A percentile compares a stretch with the other conserved stretches of the same genome.
phyloP scores from a whole-genome alignment of 2,329 filamentous ascomycete species.

The Botryotinia globosa region DNA sequence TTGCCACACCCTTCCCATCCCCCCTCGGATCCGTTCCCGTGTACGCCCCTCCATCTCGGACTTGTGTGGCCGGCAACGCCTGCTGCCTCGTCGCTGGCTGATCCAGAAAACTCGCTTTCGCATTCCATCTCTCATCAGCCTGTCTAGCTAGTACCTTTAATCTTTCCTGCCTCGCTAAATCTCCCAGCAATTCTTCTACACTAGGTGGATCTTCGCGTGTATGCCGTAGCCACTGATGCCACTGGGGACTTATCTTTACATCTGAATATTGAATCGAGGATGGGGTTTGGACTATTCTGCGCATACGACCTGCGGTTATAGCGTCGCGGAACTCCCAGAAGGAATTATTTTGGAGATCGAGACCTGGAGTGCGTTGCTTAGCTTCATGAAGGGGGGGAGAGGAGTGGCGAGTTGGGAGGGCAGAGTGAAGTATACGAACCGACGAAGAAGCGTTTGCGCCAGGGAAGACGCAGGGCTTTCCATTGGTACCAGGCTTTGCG shows the following conservation, averaged over 20 bases:
- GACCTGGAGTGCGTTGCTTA: constrained; percentile 44
- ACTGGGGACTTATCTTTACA: constrained; percentile 56
- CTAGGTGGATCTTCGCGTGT: constrained; percentile 54
- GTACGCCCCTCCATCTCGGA: not conserved
- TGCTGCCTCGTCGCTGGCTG: constrained; percentile 34
- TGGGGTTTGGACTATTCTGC: constrained; percentile 61
- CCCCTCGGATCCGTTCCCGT: not conserved
- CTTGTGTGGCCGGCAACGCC: not conserved
- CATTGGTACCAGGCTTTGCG: constrained; percentile 53
- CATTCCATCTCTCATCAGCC: constrained; percentile 63
- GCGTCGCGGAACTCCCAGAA: constrained; percentile 65
- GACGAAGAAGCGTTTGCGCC: constrained; percentile 61
- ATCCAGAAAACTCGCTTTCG: constrained; percentile 52
- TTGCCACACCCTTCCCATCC: not conserved
- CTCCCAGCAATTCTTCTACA: constrained; percentile 54
- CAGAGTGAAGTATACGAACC: constrained; percentile 42
- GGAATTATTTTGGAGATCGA: constrained; percentile 64
- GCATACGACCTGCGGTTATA: constrained; percentile 46
- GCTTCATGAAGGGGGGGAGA: not conserved
- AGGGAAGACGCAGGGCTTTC: constrained; percentile 61
- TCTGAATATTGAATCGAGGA: constrained; percentile 52
- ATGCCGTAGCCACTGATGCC: constrained; percentile 69
- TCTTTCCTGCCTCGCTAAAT: constrained; percentile 51
- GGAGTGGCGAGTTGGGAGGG: constrained; percentile 7
- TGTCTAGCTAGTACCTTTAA: constrained; percentile 57